Conservation (phyloP, 108 stramenopile species). For the Cyclotella sp. region DNA sequence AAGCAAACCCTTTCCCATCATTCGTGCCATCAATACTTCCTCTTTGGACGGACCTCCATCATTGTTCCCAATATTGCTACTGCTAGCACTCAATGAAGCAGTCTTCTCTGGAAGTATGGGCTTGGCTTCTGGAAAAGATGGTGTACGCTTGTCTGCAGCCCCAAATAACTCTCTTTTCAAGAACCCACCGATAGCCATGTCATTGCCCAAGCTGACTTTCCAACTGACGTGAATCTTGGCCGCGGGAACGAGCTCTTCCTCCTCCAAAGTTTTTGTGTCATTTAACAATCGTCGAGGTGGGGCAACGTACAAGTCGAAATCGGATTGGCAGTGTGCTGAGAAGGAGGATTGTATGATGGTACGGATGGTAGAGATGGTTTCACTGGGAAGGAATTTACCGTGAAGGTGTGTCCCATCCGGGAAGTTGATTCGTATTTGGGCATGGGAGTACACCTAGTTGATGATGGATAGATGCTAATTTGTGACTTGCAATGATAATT, state of each 20-base stretch:
- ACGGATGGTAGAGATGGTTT: slow-evolving; percentile 56
- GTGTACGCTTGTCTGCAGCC: neutral
- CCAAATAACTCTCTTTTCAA: slow-evolving; percentile 47
- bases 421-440: slow-evolving; percentile 71
- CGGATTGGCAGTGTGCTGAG: slow-evolving; percentile 22
- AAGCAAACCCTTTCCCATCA: slow-evolving; percentile 45
- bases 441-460: slow-evolving; percentile 64
- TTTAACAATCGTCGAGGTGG: slow-evolving; percentile 71
- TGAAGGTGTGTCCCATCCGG: slow-evolving; percentile 60
- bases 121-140: slow-evolving; percentile 52
- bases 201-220: slow-evolving; percentile 39
- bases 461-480: neutral
- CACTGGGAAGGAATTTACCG: slow-evolving; percentile 72
- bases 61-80: slow-evolving; percentile 11
- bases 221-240: slow-evolving; percentile 82
- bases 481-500: neutral
- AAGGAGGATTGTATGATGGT: slow-evolving; percentile 42
- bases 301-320: slow-evolving; percentile 80
- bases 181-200: slow-evolving; percentile 11
- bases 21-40: slow-evolving; percentile 52
- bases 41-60: slow-evolving; percentile 40
- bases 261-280: slow-evolving; percentile 56
- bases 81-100: neutral
- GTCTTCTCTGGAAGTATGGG: slow-evolving; percentile 27
- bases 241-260: slow-evolving; percentile 79